Evolutionary conservation across 768 basidiomycete genomes (phyloP), one percentile per base, ranked within the genome.

Genomic region (Asterophora lycoperdoides): DNA sequence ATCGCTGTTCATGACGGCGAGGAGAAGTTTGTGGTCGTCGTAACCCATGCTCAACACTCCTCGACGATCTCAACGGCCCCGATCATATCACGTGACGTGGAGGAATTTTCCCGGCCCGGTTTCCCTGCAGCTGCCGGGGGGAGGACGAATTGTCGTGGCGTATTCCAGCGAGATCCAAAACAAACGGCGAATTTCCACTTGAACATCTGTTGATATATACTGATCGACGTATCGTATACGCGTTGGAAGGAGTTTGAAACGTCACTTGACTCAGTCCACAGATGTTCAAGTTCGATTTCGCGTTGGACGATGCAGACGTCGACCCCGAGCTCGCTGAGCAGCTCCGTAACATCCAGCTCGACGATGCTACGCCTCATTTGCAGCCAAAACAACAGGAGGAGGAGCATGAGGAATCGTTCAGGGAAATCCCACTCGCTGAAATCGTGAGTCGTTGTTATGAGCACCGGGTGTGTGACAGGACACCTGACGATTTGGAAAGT

Each of bases 261-360:
- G 23, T 23, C 3, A 23, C 3, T n/a, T n/a, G n/a, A n/a, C n/a
- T n/a, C n/a, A n/a, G n/a, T n/a, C 23, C 23, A 23, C 23, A 23
- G 23, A 32, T 32, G 32, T 37, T 86, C 74, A 84, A 80, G 55
- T 87, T 86, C 61, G 74, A 84, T 59, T 90, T 89, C 56, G 73
- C 81, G 49, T 53, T 86, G 23, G 77, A 77, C 47, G 74, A 75
- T 51, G 55, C 44, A 10, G 68, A 72, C 51, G 55, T 61, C 42
- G 55, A 68, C 43, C 18, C 37, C 48, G 54, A 44, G 36, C 55
- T 56, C 8, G 52, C 54, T 10, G 44, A 43, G 0, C 48, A 47
- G 8, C 44, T 52, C 13, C 40, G 17, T 17, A 20, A 39, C 28
- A 20, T 51, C 26, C 37, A 42, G 37, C 44, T 56, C 29, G 18